phyloP scores from a whole-genome alignment of 2,329 filamentous ascomycete species.

The Arthroderma sp. region DNA sequence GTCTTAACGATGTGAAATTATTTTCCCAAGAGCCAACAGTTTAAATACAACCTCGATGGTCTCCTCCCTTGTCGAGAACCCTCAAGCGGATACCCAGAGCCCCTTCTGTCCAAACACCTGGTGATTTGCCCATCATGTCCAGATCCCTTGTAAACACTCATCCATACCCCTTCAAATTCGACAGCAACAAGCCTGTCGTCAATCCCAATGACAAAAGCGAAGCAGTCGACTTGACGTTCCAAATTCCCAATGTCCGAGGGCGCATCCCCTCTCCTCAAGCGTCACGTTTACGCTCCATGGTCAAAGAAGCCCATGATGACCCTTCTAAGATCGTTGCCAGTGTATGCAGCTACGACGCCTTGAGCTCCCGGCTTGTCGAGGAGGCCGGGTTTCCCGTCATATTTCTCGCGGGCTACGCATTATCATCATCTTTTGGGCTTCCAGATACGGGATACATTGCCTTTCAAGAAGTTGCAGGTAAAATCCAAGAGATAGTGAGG shows the following conservation, averaged over 20 bases:
- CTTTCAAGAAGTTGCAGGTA: slow-evolving; percentile 33
- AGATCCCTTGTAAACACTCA: slow-evolving; percentile 2
- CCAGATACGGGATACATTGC: slow-evolving; percentile 40
- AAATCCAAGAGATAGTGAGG: slow-evolving; percentile 31
- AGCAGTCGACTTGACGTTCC: not conserved
- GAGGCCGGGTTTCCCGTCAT: slow-evolving; percentile 36
- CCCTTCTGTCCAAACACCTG: not conserved
- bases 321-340: slow-evolving; percentile 34
- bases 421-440: slow-evolving; percentile 29
- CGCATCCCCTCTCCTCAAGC: slow-evolving; percentile 27
- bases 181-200: not conserved
- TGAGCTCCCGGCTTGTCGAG: slow-evolving; percentile 32
- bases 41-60: too few relatives aligned
- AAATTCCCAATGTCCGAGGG: slow-evolving; percentile 22
- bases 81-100: not conserved
- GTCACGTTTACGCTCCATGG: slow-evolving; percentile 23
- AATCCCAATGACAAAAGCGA: not conserved
- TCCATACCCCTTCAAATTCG: slow-evolving; percentile 5
- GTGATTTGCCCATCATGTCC: not conserved
- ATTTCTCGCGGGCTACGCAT: slow-evolving; percentile 33
- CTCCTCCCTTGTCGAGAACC: not conserved
- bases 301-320: slow-evolving; percentile 29
- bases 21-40: too few relatives aligned
- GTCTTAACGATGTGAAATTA: too few relatives aligned
- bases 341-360: slow-evolving; percentile 31